Base-by-base conservation (phyloP, 768 basidiomycete species). In the Rhodosporidiobolus odoratus region DNA sequence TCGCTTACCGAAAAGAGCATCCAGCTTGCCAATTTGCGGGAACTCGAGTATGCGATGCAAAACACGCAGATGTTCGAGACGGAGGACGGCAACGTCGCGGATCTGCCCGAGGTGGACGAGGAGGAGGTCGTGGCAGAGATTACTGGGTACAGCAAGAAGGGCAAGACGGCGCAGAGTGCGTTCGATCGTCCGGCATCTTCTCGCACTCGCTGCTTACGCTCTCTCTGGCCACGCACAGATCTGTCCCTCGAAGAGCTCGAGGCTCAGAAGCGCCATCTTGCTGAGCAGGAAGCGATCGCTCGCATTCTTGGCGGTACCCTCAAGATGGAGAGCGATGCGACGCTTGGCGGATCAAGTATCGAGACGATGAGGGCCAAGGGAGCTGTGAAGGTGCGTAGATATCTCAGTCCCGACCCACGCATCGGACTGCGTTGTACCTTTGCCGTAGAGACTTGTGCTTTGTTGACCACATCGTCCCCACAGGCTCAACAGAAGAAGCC, bases 1-100 rank as follows among this genome's bases (percentile, higher is more conserved):
- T 81, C 88, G 15, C 84, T 88, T 45, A 92, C 89, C 0, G 90
- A 91, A 79, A 83, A 84, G 79, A 84, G 86, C 68, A 92, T 93
- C 52, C 90, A 92, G 78, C 85, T 83, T 61, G 90, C 91, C 9
- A 85, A 85, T 57, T 75, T 91, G 7, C 83, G 84, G 12, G 86
- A 92, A 71, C 80, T 91, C 32, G 89, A 91, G 75, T 93, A 91
- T 89, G 89, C 89, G 0, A 80, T 91, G 48, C 84, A 85, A 8
- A 86, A 90, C 74, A 12, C 54, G 41, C 21, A 23, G 23, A 9
- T 83, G 89, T 79, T 84, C 82, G 59, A n/a, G 81, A 81, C 9
- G 79, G 57, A 80, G 35, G 70, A 30, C 35, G 37, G 23, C 50
- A 45, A 76, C 52, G 65, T 70, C 27, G 80, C 80, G 58, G 74